A percentile compares a stretch with the other conserved stretches of the same genome.
phyloP scores from a whole-genome alignment of 106 monocot species.

The Phalaenopsis aphrodite region DNA sequence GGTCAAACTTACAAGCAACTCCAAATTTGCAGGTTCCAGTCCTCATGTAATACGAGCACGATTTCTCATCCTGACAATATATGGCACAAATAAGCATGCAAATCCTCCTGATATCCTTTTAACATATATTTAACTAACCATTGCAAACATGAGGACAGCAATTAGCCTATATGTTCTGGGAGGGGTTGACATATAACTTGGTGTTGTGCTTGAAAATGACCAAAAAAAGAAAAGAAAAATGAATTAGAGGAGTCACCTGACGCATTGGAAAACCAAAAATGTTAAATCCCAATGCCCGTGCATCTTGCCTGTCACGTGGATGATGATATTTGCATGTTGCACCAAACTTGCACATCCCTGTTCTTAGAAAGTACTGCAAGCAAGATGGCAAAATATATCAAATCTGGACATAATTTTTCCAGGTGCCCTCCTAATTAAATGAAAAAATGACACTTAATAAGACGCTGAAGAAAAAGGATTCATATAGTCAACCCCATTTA shows the following conservation, averaged over 20 bases:
- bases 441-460: no score
- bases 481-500: no score
- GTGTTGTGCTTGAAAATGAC: neutral
- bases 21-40: conserved; percentile 76
- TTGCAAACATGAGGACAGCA: neutral
- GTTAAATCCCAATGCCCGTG: conserved; percentile 39
- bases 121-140: neutral
- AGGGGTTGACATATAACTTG: neutral
- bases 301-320: conserved; percentile 52
- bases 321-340: conserved; percentile 86
- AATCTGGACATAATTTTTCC: neutral
- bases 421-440: neutral
- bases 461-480: no score
- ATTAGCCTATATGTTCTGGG: neutral
- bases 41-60: conserved; percentile 75
- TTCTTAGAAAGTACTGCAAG: conserved; percentile 81
- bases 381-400: conserved; percentile 6
- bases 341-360: conserved; percentile 80
- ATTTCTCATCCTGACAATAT: conserved; percentile 52
- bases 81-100: neutral
- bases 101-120: neutral
- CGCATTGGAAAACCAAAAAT: conserved; percentile 71
- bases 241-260: conserved; percentile 28
- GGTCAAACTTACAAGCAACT: conserved; percentile 63
- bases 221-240: neutral